phyloP scores from a whole-genome alignment of 106 monocot species.

The Amphibolis antarctica region DNA sequence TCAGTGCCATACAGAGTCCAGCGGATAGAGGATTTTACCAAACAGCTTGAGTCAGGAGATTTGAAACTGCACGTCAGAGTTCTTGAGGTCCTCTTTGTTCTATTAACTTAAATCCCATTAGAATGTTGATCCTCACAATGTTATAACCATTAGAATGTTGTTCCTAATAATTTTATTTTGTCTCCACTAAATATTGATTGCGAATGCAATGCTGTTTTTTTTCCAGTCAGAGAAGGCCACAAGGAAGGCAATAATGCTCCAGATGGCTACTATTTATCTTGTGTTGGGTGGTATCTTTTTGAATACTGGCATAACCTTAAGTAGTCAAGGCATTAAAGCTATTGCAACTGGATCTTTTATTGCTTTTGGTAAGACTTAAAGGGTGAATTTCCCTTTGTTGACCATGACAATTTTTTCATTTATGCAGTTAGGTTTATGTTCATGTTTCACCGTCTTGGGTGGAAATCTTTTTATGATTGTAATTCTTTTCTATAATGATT shows the following conservation, averaged over 20 bases:
- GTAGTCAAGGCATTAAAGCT: conserved; percentile 52
- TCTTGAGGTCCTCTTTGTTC: conserved; percentile 50
- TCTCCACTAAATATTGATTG: not conserved
- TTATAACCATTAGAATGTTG: not conserved
- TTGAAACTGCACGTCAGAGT: conserved; percentile 81
- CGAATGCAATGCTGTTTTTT: not conserved
- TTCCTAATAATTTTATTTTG: not conserved
- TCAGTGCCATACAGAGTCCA: conserved; percentile 84
- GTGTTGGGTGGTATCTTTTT: conserved; percentile 67
- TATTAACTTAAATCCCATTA: not conserved
- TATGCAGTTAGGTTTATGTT: too few relatives aligned
- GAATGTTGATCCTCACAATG: not conserved
- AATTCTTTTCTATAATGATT: too few relatives aligned
- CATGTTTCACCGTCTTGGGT: too few relatives aligned
- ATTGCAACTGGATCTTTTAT: conserved; percentile 67
- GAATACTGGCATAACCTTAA: conserved; percentile 58
- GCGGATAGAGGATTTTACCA: conserved; percentile 68
- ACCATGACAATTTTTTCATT: too few relatives aligned
- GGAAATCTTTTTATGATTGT: too few relatives aligned
- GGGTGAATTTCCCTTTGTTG: too few relatives aligned
- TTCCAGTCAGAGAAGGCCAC: conserved; percentile 83
- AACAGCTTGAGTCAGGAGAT: conserved; percentile 84
- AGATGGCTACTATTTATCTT: conserved; percentile 82
- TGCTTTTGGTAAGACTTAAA: conserved; percentile 43
- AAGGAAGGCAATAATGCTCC: conserved; percentile 56